A percentile compares a stretch with the other conserved stretches of the same genome.
Evolutionary conservation across 768 basidiomycete species (phyloP).

Genomic region (Pulveroboletus sp.): DNA sequence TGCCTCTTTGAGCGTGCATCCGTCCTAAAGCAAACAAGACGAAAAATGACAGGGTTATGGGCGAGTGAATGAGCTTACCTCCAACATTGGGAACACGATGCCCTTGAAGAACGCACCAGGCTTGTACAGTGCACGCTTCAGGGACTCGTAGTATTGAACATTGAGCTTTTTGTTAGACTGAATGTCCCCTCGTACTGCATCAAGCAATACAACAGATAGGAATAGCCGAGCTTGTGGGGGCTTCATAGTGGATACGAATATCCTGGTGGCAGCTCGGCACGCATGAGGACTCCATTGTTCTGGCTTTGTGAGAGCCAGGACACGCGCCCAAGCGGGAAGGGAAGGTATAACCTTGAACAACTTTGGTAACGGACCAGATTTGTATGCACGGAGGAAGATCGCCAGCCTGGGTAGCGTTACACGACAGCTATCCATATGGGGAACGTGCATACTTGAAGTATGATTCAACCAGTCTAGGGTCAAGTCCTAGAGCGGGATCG

Average conservation of each 20-base stretch:
- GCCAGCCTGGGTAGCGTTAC: slow-evolving; percentile 60
- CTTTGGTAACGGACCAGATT: slow-evolving; percentile 92
- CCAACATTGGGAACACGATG: slow-evolving; percentile 90
- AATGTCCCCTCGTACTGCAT: slow-evolving; percentile 88
- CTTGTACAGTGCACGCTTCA: slow-evolving; percentile 91
- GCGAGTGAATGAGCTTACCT: slow-evolving; percentile 48
- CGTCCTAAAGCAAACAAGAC: slow-evolving; percentile 39
- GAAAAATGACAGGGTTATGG: slow-evolving; percentile 26
- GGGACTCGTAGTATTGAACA: slow-evolving; percentile 89
- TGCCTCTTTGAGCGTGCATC: slow-evolving; percentile 91
- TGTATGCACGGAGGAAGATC: slow-evolving; percentile 78
- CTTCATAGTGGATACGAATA: slow-evolving; percentile 96
- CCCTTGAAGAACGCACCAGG: slow-evolving; percentile 99
- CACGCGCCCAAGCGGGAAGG: slow-evolving; percentile 91
- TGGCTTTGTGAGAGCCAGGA: slow-evolving; percentile 88
- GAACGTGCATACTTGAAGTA: slow-evolving; percentile 76
- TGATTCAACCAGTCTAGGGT: slow-evolving; percentile 88
- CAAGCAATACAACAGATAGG: slow-evolving; percentile 85
- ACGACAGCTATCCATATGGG: background rate
- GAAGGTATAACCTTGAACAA: slow-evolving; percentile 98
- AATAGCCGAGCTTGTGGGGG: slow-evolving; percentile 91
- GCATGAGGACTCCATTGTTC: slow-evolving; percentile 96
- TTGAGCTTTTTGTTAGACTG: slow-evolving; percentile 80
- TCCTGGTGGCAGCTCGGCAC: slow-evolving; percentile 87
- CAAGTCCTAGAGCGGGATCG: slow-evolving; percentile 83